Percentiles rank a stretch among this genome's conserved stretches.
Evolutionary conservation across 441 rosid genomes (phyloP).

Genomic region (Populus tomentosa): DNA sequence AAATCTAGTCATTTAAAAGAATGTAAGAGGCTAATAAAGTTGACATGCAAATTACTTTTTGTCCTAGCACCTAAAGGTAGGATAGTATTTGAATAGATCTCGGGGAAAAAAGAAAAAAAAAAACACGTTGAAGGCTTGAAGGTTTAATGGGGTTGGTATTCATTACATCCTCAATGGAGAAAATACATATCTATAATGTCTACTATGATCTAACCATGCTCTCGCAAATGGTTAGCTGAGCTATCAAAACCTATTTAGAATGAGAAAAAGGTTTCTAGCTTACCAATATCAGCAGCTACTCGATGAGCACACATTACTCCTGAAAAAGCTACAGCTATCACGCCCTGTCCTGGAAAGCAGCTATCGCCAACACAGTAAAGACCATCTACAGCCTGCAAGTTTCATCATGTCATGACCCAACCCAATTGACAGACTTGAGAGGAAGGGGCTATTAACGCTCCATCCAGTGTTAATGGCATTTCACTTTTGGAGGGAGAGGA

Average conservation of each 20-base stretch:
- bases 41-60: neutral
- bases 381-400: conserved; percentile 63
- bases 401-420: conserved; percentile 10
- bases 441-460: neutral
- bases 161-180: neutral
- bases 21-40: neutral
- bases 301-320: conserved; percentile 98
- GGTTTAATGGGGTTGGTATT: neutral
- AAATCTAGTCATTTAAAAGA: neutral
- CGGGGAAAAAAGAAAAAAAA: too few relatives aligned
- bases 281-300: conserved; percentile 96
- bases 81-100: neutral
- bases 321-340: conserved; percentile 92
- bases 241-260: neutral
- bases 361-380: conserved; percentile 96
- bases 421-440: conserved; percentile 1
- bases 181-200: neutral
- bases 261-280: conserved; percentile 15
- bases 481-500: neutral
- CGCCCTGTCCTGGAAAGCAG: conserved; percentile 98
- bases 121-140: too few relatives aligned
- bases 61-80: neutral
- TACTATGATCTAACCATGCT: conserved; percentile 2
- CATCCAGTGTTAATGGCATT: neutral
- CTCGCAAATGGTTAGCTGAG: conserved; percentile 3